Conservation (phyloP, 768 basidiomycete genomes). For the Collybia sp. region DNA sequence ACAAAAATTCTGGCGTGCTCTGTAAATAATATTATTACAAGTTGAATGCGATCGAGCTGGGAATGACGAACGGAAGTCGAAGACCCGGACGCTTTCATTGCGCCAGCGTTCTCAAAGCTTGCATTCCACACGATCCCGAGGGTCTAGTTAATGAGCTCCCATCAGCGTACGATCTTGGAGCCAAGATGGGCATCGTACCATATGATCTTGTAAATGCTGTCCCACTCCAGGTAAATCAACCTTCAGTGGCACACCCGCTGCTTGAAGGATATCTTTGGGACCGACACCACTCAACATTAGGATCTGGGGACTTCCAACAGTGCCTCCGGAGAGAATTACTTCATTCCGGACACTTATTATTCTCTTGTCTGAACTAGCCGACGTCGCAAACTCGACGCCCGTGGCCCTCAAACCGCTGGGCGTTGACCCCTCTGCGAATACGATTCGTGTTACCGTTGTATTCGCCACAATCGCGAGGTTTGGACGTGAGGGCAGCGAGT, state of each 20-base stretch:
- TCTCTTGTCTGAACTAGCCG: neutral
- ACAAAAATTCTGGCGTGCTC: too few relatives aligned
- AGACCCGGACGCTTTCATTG: too few relatives aligned
- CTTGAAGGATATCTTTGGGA: slow-evolving; percentile 28
- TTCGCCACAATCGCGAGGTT: slow-evolving; percentile 67
- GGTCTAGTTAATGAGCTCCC: too few relatives aligned
- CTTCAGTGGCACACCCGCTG: slow-evolving; percentile 33
- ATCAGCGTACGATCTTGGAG: too few relatives aligned
- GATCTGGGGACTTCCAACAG: slow-evolving; percentile 31
- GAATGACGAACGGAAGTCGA: too few relatives aligned
- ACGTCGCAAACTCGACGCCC: slow-evolving; percentile 42
- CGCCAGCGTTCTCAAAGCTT: too few relatives aligned
- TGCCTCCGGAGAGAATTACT: neutral
- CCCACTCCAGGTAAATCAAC: slow-evolving; percentile 35
- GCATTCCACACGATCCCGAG: too few relatives aligned
- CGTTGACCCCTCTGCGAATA: slow-evolving; percentile 26
- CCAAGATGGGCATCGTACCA: too few relatives aligned
- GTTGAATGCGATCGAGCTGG: too few relatives aligned
- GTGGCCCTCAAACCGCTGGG: slow-evolving; percentile 40
- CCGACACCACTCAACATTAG: slow-evolving; percentile 60
- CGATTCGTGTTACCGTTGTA: slow-evolving; percentile 57
- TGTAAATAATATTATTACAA: too few relatives aligned
- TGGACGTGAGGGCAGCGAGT: slow-evolving; percentile 52
- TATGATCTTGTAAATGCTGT: slow-evolving; percentile 39
- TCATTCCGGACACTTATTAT: neutral